A percentile compares a stretch with the other conserved stretches of the same genome.
Conservation (phyloP, 805 yeast genomes). For the Barnettozyma sucrosica region DNA sequence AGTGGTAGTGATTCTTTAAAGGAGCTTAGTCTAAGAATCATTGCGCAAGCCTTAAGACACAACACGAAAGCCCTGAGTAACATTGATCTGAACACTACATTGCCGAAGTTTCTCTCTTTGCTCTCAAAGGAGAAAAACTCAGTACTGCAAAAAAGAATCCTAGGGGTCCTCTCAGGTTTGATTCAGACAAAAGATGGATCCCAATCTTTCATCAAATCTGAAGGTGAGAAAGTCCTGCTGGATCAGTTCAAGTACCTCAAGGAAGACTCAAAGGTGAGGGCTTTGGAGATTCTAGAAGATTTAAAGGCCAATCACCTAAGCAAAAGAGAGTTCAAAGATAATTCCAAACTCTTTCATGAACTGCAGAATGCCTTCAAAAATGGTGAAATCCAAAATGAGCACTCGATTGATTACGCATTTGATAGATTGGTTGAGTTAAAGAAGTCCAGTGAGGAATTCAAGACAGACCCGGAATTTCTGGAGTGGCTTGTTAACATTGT, state of each 20-base stretch:
- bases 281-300: conserved; percentile 44
- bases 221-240: conserved; percentile 24
- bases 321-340: conserved; percentile 14
- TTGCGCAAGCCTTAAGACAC: conserved; percentile 68
- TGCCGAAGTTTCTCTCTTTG: conserved; percentile 9
- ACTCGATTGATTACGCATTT: conserved; percentile 39
- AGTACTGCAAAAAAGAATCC: conserved; percentile 38
- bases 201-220: conserved; percentile 12
- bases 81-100: conserved; percentile 21
- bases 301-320: conserved; percentile 15
- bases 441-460: conserved; percentile 26
- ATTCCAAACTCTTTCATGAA: conserved; percentile 11
- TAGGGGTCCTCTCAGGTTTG: conserved; percentile 48
- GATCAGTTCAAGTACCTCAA: conserved; percentile 20
- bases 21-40: conserved; percentile 53
- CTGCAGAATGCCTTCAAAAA: conserved; percentile 23
- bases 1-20: conserved; percentile 21
- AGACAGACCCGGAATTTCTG: conserved; percentile 37
- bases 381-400: conserved; percentile 29
- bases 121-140: conserved; percentile 22
- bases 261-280: conserved; percentile 31
- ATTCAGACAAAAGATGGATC: conserved; percentile 33
- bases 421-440: conserved; percentile 33
- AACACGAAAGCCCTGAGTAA: conserved; percentile 54
- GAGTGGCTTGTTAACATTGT: conserved; percentile 56